Evolutionary conservation across 2,329 filamentous ascomycete species (phyloP).

Genomic region (Pyricularia sp.): DNA sequence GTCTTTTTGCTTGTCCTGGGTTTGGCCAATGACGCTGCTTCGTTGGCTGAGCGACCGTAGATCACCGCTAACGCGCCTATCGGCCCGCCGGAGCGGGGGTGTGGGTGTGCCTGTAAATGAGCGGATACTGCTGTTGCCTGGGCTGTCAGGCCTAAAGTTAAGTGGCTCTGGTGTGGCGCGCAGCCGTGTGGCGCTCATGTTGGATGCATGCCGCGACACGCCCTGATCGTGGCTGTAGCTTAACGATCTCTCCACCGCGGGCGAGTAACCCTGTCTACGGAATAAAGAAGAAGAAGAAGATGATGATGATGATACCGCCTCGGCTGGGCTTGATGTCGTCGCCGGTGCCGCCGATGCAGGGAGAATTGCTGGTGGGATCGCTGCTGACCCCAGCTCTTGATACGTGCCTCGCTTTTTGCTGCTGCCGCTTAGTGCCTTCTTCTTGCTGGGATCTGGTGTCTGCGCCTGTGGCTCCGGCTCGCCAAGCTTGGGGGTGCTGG

Average conservation of each 20-base stretch:
- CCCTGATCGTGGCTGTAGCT: background rate
- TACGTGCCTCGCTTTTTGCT: slow-evolving; percentile 2
- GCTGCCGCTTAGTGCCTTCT: background rate
- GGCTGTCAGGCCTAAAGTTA: slow-evolving; percentile 49
- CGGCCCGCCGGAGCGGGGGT: slow-evolving; percentile 58
- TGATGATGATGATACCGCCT: background rate
- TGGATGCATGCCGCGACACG: slow-evolving; percentile 31
- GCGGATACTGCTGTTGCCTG: slow-evolving; percentile 35
- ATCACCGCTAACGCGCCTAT: slow-evolving; percentile 61
- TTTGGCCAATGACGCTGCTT: slow-evolving; percentile 15
- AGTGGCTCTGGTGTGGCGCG: slow-evolving; percentile 38
- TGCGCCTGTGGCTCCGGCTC: slow-evolving; percentile 22
- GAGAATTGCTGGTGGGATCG: slow-evolving; percentile 5
- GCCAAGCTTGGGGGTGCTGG: slow-evolving; percentile 23
- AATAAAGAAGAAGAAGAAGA: too few species aligned
- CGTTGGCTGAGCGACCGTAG: slow-evolving; percentile 54
- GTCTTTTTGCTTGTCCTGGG: slow-evolving; percentile 7
- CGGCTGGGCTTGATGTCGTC: background rate
- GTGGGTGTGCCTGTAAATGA: slow-evolving; percentile 45
- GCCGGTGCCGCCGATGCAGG: background rate
- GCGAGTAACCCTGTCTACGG: background rate
- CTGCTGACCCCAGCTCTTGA: background rate
- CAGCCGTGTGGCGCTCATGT: slow-evolving; percentile 37
- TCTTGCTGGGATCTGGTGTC: slow-evolving; percentile 27
- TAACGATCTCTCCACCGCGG: background rate